These are phyloP conservation scores for Carex myosuroides DNA, from an alignment of 176 grass and related monocot species.

Conservation along the genomic window DNA sequence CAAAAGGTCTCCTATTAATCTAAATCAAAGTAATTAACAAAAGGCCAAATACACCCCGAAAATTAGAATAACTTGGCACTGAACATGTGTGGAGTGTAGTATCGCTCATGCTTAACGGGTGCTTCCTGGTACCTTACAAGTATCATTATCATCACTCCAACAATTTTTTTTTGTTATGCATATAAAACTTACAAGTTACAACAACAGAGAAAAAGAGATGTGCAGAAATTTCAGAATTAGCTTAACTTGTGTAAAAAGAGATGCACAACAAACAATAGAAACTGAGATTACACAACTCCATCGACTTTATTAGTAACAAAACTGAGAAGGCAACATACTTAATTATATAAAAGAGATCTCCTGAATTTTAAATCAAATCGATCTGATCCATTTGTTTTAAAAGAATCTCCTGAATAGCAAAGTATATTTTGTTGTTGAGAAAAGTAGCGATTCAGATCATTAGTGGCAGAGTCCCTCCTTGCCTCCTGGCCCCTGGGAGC, in stretches of 20 bases:
- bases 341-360: not conserved
- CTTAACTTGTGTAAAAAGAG: not conserved
- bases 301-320: conserved; percentile 13
- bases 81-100: not conserved
- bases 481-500: too few relatives aligned
- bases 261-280: conserved; percentile 17
- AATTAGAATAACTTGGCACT: not conserved
- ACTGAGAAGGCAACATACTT: not conserved
- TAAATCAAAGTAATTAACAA: not conserved
- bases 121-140: not conserved
- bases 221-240: not conserved
- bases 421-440: too few relatives aligned
- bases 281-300: conserved; percentile 21
- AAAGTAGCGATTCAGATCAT: too few relatives aligned
- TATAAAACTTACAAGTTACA: not conserved
- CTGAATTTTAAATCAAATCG: not conserved
- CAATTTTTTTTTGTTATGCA: not conserved
- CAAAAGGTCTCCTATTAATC: not conserved
- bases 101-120: not conserved
- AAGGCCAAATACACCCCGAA: not conserved
- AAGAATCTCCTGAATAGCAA: not conserved
- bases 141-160: not conserved
- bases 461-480: too few relatives aligned
- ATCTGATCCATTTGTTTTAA: too few relatives aligned
- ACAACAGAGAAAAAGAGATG: not conserved